These are phyloP conservation scores for Calonectria pseudoreteaudii DNA, from an alignment of 2,329 filamentous ascomycete genomes.

Conservation along the genomic window DNA sequence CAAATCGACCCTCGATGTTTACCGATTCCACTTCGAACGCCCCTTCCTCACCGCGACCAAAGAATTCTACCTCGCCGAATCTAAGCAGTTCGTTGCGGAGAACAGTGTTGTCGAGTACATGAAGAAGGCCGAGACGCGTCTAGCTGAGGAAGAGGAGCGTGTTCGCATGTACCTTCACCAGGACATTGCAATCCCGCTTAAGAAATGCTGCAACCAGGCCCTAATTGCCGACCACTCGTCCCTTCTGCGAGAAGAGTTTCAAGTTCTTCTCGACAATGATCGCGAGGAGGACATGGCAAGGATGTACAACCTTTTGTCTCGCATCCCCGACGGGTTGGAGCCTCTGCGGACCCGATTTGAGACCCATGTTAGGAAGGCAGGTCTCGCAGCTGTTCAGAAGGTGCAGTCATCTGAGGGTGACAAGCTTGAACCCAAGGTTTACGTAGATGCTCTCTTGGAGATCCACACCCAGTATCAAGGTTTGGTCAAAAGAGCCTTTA, in stretches of 20 bases:
- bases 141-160: constrained; percentile 94
- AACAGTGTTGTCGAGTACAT: constrained; percentile 99
- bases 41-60: constrained; percentile 90
- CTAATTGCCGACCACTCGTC: constrained; percentile 89
- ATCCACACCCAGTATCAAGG: constrained; percentile 94
- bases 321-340: constrained; percentile 92
- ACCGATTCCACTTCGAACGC: constrained; percentile 90
- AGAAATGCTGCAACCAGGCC: constrained; percentile 88
- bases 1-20: constrained; percentile 95
- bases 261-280: constrained; percentile 91
- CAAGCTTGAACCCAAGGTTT: constrained; percentile 93
- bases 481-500: constrained; percentile 92
- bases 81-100: constrained; percentile 92
- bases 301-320: constrained; percentile 92
- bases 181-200: constrained; percentile 87
- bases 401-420: constrained; percentile 87
- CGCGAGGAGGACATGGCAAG: constrained; percentile 94
- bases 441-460: constrained; percentile 93
- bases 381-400: constrained; percentile 89
- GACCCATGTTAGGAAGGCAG: constrained; percentile 90
- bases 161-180: constrained; percentile 91
- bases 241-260: constrained; percentile 95
- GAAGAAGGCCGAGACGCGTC: constrained; percentile 95
- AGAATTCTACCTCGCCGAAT: constrained; percentile 90
- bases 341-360: constrained; percentile 90